These are phyloP conservation scores for Neoascochyta sp. DNA, from an alignment of 2,329 filamentous ascomycete species.

Conservation along the genomic window DNA sequence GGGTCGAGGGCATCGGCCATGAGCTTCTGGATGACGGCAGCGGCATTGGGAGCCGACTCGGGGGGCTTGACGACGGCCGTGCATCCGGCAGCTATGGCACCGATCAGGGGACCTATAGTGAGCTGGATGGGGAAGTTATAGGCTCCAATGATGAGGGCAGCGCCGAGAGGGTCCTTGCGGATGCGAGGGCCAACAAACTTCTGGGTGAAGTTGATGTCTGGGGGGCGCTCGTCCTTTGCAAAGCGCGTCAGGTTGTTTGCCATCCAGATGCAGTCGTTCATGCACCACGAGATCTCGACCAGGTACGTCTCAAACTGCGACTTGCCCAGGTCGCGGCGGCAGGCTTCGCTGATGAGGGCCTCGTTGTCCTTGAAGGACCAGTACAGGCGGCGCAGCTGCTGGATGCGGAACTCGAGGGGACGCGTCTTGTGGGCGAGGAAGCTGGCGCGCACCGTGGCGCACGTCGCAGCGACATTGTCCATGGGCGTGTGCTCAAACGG, in stretches of 20 bases:
- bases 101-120: constrained; percentile 72
- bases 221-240: constrained; percentile 73
- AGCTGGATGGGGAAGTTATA: constrained; percentile 94
- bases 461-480: constrained; percentile 31
- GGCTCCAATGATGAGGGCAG: constrained; percentile 79
- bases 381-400: constrained; percentile 90
- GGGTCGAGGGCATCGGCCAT: constrained; percentile 73
- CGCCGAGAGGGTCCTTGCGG: constrained; percentile 82
- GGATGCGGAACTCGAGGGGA: constrained; percentile 72
- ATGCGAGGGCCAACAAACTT: constrained; percentile 69
- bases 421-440: constrained; percentile 80
- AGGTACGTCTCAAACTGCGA: constrained; percentile 68
- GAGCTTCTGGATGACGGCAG: constrained; percentile 75
- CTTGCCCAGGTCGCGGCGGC: constrained; percentile 75
- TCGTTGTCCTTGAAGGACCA: constrained; percentile 84
- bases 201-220: constrained; percentile 66
- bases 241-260: constrained; percentile 76
- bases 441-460: constrained; percentile 58
- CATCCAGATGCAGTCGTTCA: constrained; percentile 77
- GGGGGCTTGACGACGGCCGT: constrained; percentile 88
- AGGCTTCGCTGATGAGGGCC: constrained; percentile 68
- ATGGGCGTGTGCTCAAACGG: constrained; percentile 37
- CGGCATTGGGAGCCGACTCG: constrained; percentile 72
- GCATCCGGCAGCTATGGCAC: constrained; percentile 89
- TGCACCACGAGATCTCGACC: constrained; percentile 71